Conservation (phyloP, 2,329 filamentous ascomycete species). For the Dactylellina leptospora region DNA sequence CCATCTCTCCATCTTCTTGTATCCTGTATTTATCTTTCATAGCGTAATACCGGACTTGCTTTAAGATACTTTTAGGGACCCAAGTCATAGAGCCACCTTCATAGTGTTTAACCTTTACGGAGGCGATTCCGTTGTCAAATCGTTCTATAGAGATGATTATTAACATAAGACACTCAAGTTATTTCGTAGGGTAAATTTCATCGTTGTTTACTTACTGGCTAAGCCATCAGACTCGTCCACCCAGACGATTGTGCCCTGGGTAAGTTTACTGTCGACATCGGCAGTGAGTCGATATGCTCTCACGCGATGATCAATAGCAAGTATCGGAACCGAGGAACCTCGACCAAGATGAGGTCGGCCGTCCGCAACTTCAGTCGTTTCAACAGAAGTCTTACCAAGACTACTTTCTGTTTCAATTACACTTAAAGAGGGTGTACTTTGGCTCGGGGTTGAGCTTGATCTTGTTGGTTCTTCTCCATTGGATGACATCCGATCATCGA, state of each 20-base stretch:
- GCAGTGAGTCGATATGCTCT: slow-evolving; percentile 36
- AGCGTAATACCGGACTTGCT: slow-evolving; percentile 38
- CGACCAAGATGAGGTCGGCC: background rate
- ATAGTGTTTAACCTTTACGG: slow-evolving; percentile 16
- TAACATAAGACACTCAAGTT: no score
- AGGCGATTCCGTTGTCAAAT: slow-evolving; percentile 17
- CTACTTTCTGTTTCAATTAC: background rate
- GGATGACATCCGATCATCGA: background rate
- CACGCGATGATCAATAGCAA: slow-evolving; percentile 5
- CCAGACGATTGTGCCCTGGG: slow-evolving; percentile 44
- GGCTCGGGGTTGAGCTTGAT: background rate
- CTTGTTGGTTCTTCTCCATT: background rate
- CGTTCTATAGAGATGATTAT: slow-evolving; percentile 24
- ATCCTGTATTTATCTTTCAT: slow-evolving; percentile 42
- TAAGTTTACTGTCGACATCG: slow-evolving; percentile 14
- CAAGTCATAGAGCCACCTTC: slow-evolving; percentile 19
- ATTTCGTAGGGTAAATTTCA: no score
- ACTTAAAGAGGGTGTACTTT: background rate
- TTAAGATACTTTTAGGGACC: slow-evolving; percentile 46
- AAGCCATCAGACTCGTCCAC: slow-evolving; percentile 28
- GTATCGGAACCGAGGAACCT: slow-evolving; percentile 25
- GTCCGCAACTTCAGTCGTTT: background rate
- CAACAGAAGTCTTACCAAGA: background rate
- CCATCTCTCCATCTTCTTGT: slow-evolving; percentile 28
- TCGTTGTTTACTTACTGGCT: slow-evolving; percentile 26